Percentiles rank a stretch among this genome's conserved stretches.
Conservation (phyloP, 2,329 filamentous ascomycete genomes). For the Aureobasidium sp. region DNA sequence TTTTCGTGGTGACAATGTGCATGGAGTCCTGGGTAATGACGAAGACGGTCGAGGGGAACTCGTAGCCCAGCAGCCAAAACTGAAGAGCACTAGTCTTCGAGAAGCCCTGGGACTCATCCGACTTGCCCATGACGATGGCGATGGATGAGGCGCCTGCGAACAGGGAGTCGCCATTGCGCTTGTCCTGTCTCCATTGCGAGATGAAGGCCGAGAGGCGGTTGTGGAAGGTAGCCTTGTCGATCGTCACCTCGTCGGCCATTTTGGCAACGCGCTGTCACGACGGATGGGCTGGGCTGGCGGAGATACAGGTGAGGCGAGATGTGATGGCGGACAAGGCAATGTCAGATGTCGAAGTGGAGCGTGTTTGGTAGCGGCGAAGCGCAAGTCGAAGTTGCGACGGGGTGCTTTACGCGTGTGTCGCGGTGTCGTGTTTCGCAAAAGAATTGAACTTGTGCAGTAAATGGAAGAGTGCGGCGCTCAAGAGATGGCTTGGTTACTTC, state of each 20-base stretch:
- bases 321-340: not conserved
- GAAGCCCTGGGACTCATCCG: constrained; percentile 77
- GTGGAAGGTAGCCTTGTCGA: constrained; percentile 90
- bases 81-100: constrained; percentile 94
- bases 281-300: not conserved
- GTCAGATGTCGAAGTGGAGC: not conserved
- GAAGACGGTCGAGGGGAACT: constrained; percentile 94
- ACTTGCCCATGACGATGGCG: constrained; percentile 88
- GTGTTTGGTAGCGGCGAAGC: constrained; percentile 8
- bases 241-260: constrained; percentile 80
- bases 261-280: constrained; percentile 18
- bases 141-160: constrained; percentile 86
- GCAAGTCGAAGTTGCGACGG: constrained; percentile 5
- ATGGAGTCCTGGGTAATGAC: constrained; percentile 81
- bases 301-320: not conserved
- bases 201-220: constrained; percentile 83
- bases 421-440: not conserved
- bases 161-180: constrained; percentile 74
- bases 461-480: not conserved
- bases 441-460: not conserved
- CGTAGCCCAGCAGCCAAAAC: constrained; percentile 98
- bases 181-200: constrained; percentile 92
- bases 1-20: constrained; percentile 90
- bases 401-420: constrained; percentile 6
- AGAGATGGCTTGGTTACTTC: not conserved